Percentiles rank a stretch among this genome's conserved stretches.
These are phyloP conservation scores for Triticum dicoccoides DNA, from an alignment of 176 grass and related monocot species.

Conservation along the genomic window DNA sequence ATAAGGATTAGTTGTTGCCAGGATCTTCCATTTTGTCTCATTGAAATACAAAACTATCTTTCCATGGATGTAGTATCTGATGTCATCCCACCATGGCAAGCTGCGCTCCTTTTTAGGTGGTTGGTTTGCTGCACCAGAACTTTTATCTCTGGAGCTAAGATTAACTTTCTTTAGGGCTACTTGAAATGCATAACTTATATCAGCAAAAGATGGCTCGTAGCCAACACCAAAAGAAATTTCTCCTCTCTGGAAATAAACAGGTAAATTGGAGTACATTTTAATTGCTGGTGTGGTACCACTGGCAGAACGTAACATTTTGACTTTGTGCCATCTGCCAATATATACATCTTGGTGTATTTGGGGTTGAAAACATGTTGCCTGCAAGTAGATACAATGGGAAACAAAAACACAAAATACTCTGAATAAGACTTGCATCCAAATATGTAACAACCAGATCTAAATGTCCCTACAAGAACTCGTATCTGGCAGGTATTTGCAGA, in stretches of 20 bases:
- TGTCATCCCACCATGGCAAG: constrained; percentile 99
- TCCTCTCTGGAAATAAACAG: constrained; percentile 92
- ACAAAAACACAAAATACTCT: background rate
- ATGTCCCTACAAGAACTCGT: background rate
- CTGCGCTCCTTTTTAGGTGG: constrained; percentile 89
- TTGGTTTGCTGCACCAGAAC: constrained; percentile 38
- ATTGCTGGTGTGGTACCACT: constrained; percentile 95
- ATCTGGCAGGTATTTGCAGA: background rate
- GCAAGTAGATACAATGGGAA: constrained; percentile 24
- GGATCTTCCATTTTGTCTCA: constrained; percentile 85
- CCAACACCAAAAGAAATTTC: constrained; percentile 98
- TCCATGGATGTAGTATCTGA: constrained; percentile 98
- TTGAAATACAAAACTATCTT: constrained; percentile 83
- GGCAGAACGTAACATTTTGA: constrained; percentile 89
- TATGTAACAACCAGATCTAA: background rate
- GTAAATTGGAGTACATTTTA: constrained; percentile 98
- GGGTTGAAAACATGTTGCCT: constrained; percentile 99
- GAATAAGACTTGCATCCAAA: background rate
- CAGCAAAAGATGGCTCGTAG: constrained; percentile 96
- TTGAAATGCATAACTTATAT: constrained; percentile 98
- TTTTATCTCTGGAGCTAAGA: constrained; percentile 67
- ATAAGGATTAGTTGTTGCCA: constrained; percentile 92
- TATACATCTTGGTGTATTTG: constrained; percentile 96
- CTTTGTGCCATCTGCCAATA: constrained; percentile 93
- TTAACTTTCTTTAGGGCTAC: constrained; percentile 79